These are phyloP conservation scores for Hypoxylon rickii DNA, from an alignment of 495 filamentous ascomycete genomes.

Conservation along the genomic window DNA sequence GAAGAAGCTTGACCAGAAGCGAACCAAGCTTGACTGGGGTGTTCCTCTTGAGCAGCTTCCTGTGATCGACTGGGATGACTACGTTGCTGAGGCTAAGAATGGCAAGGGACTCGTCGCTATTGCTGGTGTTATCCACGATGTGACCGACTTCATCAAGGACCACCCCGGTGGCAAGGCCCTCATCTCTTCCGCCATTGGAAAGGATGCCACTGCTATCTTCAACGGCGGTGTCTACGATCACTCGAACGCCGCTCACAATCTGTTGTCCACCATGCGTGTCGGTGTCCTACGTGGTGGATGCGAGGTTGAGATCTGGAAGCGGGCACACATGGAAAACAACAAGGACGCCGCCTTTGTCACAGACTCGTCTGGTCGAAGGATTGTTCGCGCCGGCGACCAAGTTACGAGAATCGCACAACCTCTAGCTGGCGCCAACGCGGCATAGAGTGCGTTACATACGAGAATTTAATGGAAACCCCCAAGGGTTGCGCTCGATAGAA, in stretches of 20 bases:
- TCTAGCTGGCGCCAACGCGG: conserved; percentile 72
- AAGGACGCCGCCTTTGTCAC: conserved; percentile 80
- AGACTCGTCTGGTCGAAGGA: conserved; percentile 78
- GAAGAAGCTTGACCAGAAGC: conserved; percentile 99
- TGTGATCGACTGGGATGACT: conserved; percentile 96
- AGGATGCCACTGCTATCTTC: conserved; percentile 98
- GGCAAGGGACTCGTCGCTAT: conserved; percentile 86
- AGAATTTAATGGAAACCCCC: neutral
- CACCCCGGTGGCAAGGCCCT: conserved; percentile 97
- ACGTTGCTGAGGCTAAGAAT: conserved; percentile 82
- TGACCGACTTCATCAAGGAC: conserved; percentile 91
- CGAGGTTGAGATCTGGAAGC: conserved; percentile 99
- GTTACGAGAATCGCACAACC: conserved; percentile 81
- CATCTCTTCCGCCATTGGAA: conserved; percentile 90
- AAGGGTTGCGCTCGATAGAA: neutral
- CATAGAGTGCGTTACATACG: conserved; percentile 45
- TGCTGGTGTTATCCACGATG: conserved; percentile 95
- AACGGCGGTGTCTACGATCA: conserved; percentile 99
- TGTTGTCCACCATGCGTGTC: conserved; percentile 93
- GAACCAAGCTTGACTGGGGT: conserved; percentile 91
- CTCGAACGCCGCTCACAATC: conserved; percentile 96
- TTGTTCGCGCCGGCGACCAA: conserved; percentile 89
- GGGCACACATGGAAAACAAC: conserved; percentile 85
- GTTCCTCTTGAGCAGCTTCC: conserved; percentile 90
- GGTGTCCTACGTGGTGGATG: conserved; percentile 95